Base-by-base conservation (phyloP, 73 alveolate genomes). In the Paramecium biaurelia region DNA sequence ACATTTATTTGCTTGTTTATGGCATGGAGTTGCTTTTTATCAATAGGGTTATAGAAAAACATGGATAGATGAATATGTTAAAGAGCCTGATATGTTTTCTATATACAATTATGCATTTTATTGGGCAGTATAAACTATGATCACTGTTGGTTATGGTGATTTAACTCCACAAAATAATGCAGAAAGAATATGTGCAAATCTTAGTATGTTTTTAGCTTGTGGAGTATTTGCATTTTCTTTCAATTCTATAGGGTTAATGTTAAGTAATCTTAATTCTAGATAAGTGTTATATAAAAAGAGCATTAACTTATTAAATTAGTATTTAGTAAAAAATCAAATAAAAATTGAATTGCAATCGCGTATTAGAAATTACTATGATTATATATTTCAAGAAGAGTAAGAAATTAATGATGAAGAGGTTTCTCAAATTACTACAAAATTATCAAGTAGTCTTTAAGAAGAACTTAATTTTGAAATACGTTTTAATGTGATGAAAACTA, bases 61-160 rank as follows among this genome's bases (percentile, higher is more conserved):
- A n/a, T 95, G 98, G 96, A 63, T 95, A n/a, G 82, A 53, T 23
- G 43, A 47, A 37, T 26, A 86, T 11, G 89, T 94, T 1, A 59
- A 30, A 5, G 74, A 82, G 28, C 79, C 63, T 4, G 85, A 34
- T 30, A 74, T 42, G 41, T 20, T 26, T 4, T 92, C 57, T 12
- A 20, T 28, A 30, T 96, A 95, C 57, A 63, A 94, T 12, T 56
- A 93, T 21, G 24, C 96, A 7, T 34, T 94, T 10, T 96, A 95
- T 92, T 96, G 95, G 94, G 97, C 98, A 5, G 92, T 95, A 72
- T 23, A 95, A 28, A 96, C 99, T 1, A 96, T 96, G 97, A 93
- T 97, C 2, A 94, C 98, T 23, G 96, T 96, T 0, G 99, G 99
- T 0, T 96, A 95, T 92, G 99, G 99, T 63, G 99, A 96, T 93